Base-by-base conservation (phyloP, 371 early-diverging fungal genomes). In the Circinella minor region DNA sequence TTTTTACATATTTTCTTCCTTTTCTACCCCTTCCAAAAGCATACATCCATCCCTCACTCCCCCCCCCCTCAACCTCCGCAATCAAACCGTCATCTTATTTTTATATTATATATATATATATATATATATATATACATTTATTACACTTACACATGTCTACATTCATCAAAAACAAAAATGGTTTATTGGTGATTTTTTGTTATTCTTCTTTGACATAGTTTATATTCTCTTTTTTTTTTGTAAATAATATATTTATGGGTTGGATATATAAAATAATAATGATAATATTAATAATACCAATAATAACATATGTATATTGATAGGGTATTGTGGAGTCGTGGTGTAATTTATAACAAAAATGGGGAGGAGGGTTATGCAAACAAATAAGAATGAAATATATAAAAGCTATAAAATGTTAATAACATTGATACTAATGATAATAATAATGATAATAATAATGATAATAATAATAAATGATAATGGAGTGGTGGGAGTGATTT, bases 241-340 rank as follows among this genome's bases (percentile, higher is more conserved):
- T 63, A 63, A 63, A 63, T 63, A 63, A 43, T 20, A n/a, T 55
- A 55, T 20, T 55, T 20, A 55, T 43, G 43, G 43, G 11, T 6
- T 6, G 43, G 43, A 43, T 43, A 43, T 9, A 43, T 6, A 43
- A 9, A 43, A 51, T 51, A 51, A 8, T 51, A n/a, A 51, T 51
- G 15, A 17, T 51, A 51, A 8, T 51, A 51, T 13, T n/a, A 51
- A 51, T 51, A 15, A 51, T 51, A 51, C n/a, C 15, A 10, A 64
- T 48, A 39, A 15, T 46, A 65, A 13, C 27, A 55, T 27, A 66
- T 66, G 37, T 39, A 57, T 37, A 15, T 18, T 51, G 51, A 27
- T 27, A 27, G 27, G 27, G 27, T 27, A 27, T 27, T n/a, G 51
- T n/a, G 51, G 14, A 17, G 14, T 51, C 14, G 4, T 13, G 8